Evolutionary conservation across 352 stramenopile genomes (phyloP), one percentile per base, ranked within the genome.

Genomic region (Plasmopara viticola): DNA sequence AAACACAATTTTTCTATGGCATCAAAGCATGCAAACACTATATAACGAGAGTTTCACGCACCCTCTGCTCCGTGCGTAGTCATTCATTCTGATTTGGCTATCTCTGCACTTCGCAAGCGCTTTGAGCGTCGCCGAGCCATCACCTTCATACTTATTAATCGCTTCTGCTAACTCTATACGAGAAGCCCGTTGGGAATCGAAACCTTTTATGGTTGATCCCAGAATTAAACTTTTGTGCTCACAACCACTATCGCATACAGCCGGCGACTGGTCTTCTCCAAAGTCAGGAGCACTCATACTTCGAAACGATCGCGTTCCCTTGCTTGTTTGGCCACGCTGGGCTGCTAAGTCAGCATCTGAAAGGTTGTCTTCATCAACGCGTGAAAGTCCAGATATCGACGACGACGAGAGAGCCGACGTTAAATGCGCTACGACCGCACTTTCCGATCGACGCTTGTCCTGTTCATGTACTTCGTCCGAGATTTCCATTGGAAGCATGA

Each of bases 401-500:
- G 72, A 81, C 1, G 68, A 78, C 5, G 66, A 70, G 5, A 70
- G 69, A 8, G 59, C 47, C 1, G 65, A 73, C 6, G 72, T 71
- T 39, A 82, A 47, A 39, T 77, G 71, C 5, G 73, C 74, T 5
- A 78, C 63, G 46, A 76, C 58, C 7, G 55, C 57, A 34, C 61
- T 77, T 29, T 78, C 74, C 6, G 65, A 75, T 37, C 72, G 53
- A 2, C 64, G 58, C 28, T 87, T 85, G 8, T 81, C 61, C 31
- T 75, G 68, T 8, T 74, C 70, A 17, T 68, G 75, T 10, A 73
- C 58, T 31, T 88, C 75, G 45, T 82, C 77, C 4, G 74, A 85
- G 28, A 88, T 75, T 42, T 89, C 81, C 57, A 92, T 87, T 0
- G 81, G 79, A 14, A 72, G 74, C 84, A 94, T 94, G 51, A 94